phyloP scores from a whole-genome alignment of 371 early-diverging fungal species.

The Mucor piriformis region DNA sequence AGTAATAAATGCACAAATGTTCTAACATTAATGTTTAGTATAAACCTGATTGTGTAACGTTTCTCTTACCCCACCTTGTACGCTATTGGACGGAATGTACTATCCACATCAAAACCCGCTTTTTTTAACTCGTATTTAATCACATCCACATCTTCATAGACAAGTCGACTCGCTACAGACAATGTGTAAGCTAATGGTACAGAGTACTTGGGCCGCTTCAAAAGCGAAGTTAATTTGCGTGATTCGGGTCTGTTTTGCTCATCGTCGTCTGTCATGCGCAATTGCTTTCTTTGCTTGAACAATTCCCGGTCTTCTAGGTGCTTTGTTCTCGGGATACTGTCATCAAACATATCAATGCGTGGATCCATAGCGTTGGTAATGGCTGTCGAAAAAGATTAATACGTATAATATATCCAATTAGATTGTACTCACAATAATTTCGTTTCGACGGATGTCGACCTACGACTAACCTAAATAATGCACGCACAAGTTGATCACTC shows the following conservation, averaged over 20 bases:
- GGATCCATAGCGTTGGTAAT: constrained; percentile 41
- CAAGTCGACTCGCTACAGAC: constrained; percentile 57
- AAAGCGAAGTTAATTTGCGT: constrained; percentile 13
- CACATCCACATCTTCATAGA: constrained; percentile 60
- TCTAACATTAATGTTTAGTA: constrained; percentile 35
- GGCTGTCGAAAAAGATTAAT: constrained; percentile 22
- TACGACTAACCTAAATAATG: constrained; percentile 23
- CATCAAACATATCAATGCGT: constrained; percentile 33
- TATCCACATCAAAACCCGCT: constrained; percentile 60
- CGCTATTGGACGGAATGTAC: constrained; percentile 57
- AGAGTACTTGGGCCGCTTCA: constrained; percentile 48
- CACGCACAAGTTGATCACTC: constrained; percentile 33
- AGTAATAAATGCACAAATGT: constrained; percentile 61
- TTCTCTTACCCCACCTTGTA: constrained; percentile 47
- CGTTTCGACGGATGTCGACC: constrained; percentile 33
- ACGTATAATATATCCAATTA: not conserved
- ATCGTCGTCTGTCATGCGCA: constrained; percentile 19
- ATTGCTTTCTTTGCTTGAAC: constrained; percentile 25
- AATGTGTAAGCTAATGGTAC: constrained; percentile 58
- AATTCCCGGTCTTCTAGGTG: constrained; percentile 28
- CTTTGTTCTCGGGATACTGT: constrained; percentile 25
- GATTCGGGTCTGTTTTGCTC: constrained; percentile 21
- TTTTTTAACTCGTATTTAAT: constrained; percentile 57
- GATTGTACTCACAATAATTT: constrained; percentile 27
- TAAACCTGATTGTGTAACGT: constrained; percentile 3